Conservation (phyloP, 352 stramenopile genomes). For the Pythium volutum region DNA sequence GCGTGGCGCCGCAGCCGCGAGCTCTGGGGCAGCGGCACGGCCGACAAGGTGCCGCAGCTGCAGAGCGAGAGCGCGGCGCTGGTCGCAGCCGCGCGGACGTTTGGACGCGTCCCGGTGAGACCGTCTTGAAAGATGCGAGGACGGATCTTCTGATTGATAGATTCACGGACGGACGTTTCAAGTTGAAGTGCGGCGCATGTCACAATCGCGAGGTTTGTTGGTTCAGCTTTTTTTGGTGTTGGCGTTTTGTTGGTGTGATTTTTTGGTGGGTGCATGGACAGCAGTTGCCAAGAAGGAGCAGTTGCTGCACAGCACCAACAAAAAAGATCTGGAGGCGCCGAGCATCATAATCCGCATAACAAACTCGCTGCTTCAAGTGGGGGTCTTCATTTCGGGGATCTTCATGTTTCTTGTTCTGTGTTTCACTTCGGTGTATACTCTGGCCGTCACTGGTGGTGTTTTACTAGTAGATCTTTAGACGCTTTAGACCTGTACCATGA, state of each 20-base stretch:
- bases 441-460: too few species aligned
- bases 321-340: too few species aligned
- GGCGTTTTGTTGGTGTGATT: not conserved
- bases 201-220: not conserved
- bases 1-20: conserved; percentile 33
- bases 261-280: not conserved
- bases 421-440: not conserved
- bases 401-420: not conserved
- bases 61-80: conserved; percentile 42
- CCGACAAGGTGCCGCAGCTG: conserved; percentile 22
- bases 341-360: too few species aligned
- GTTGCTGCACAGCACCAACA: not conserved
- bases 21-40: conserved; percentile 27
- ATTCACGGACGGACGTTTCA: not conserved
- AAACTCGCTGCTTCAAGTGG: too few species aligned
- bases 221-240: not conserved
- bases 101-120: conserved; percentile 35
- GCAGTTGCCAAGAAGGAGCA: not conserved
- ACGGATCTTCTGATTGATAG: not conserved
- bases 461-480: too few species aligned
- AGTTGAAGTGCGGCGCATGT: not conserved
- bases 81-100: conserved; percentile 41
- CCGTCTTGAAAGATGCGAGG: not conserved
- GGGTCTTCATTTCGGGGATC: too few species aligned
- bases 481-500: too few species aligned